Evolutionary conservation across 805 yeast genomes (phyloP).

Genomic region (Wickerhamomyces subpelliculosus): DNA sequence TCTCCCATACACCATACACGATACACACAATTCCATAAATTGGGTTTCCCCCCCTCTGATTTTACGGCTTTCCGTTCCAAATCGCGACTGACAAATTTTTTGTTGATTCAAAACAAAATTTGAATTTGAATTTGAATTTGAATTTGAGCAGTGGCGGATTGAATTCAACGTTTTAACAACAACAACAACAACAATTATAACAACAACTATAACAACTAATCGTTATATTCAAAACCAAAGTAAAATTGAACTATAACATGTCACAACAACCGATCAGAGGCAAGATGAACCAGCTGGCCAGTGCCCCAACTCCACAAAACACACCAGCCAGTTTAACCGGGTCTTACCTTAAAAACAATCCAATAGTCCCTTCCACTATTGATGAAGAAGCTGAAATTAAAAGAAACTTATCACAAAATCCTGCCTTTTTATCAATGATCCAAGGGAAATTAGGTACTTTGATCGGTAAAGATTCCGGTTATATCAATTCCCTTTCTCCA

Average conservation of each 20-base stretch:
- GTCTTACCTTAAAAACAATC: constrained; percentile 60
- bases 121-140: not conserved
- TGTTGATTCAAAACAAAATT: not conserved
- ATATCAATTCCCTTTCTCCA: constrained; percentile 69
- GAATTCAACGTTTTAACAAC: constrained; percentile 1
- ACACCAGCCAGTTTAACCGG: constrained; percentile 87
- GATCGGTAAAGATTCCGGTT: constrained; percentile 84
- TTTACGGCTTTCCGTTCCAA: too few relatives aligned
- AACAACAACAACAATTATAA: not conserved
- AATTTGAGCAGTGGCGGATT: constrained; percentile 1
- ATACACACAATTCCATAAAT: too few relatives aligned
- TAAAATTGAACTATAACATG: too few relatives aligned
- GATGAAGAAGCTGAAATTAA: constrained; percentile 40
- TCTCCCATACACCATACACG: too few relatives aligned
- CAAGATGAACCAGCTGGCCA: constrained; percentile 67
- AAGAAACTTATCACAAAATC: constrained; percentile 60
- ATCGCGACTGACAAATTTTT: too few relatives aligned
- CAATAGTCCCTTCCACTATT: constrained; percentile 64
- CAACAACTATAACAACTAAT: not conserved
- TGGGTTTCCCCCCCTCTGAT: too few relatives aligned
- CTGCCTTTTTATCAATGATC: constrained; percentile 78
- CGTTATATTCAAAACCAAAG: not conserved
- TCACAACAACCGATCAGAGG: constrained; percentile 85
- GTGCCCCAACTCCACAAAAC: constrained; percentile 98
- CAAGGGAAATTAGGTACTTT: constrained; percentile 82